These are phyloP conservation scores for Colletotrichum karsti DNA, from an alignment of 2,329 filamentous ascomycete genomes.

Conservation along the genomic window DNA sequence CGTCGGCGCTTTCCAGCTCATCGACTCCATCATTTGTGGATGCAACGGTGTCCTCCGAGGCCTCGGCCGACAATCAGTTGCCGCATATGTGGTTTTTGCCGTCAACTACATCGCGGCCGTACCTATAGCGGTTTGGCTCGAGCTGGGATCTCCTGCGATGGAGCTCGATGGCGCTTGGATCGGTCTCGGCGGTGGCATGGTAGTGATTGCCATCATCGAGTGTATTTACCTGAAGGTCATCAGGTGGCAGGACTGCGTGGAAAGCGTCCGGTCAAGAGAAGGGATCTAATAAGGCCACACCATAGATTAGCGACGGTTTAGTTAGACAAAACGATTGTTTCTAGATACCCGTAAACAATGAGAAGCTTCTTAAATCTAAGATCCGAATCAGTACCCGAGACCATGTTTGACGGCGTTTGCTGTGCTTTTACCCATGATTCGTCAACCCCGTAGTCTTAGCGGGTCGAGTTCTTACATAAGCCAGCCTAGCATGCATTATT, in stretches of 20 bases:
- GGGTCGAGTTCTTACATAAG: no score
- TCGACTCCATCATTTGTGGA: slow-evolving; percentile 44
- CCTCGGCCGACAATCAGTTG: slow-evolving; percentile 46
- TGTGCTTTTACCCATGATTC: no score
- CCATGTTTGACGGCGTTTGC: no score
- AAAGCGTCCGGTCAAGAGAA: slow-evolving; percentile 38
- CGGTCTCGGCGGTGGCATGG: slow-evolving; percentile 42
- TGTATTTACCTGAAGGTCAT: slow-evolving; percentile 41
- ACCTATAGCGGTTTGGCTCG: slow-evolving; percentile 47
- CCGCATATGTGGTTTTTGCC: slow-evolving; percentile 44
- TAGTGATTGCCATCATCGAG: slow-evolving; percentile 40
- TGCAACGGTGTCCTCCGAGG: slow-evolving; percentile 49
- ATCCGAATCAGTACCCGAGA: no score
- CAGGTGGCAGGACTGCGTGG: slow-evolving; percentile 40
- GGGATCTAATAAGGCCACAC: slow-evolving; percentile 5
- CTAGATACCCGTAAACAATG: not conserved
- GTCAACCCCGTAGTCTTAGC: no score
- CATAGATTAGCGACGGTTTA: not conserved
- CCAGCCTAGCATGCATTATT: no score
- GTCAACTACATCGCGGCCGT: slow-evolving; percentile 49
- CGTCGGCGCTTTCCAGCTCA: slow-evolving; percentile 42
- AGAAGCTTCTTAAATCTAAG: not conserved
- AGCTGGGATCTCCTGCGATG: slow-evolving; percentile 40
- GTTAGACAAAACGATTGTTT: not conserved
- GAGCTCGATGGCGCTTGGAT: slow-evolving; percentile 45